Conservation (phyloP, 78 protist genomes). For the Isochrysis galbana region DNA sequence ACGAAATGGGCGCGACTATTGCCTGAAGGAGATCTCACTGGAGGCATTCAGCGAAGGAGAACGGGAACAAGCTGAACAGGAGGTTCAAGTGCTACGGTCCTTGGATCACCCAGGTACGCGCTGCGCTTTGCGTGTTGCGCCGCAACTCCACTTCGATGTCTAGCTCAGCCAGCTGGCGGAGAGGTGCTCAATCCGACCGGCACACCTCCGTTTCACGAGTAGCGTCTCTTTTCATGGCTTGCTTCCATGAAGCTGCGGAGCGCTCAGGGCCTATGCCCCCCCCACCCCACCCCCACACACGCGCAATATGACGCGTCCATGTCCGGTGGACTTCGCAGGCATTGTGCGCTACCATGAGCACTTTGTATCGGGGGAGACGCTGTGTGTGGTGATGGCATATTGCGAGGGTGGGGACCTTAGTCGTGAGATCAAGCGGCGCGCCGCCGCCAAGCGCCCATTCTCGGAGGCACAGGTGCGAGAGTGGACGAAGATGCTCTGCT, state of each 20-base stretch:
- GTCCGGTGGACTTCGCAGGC: no score
- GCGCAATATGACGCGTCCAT: neutral
- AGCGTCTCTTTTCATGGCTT: neutral
- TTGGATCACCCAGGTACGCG: neutral
- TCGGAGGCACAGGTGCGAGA: neutral
- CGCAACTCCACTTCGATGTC: no score
- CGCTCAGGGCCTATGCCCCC: neutral
- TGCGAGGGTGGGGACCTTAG: conserved; percentile 29
- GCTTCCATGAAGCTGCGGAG: neutral
- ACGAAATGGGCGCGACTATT: neutral
- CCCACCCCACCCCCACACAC: neutral
- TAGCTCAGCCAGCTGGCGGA: no score
- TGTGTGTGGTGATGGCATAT: neutral
- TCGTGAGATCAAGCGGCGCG: neutral
- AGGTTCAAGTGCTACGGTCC: neutral
- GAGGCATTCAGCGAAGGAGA: neutral
- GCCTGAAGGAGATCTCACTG: neutral
- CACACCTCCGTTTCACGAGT: no score
- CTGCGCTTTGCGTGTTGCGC: no score
- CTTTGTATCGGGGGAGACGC: neutral
- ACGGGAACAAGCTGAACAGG: neutral
- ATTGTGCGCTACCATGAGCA: conserved; percentile 21
- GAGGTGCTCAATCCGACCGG: no score
- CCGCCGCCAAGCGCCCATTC: neutral
- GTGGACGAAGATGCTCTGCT: no score